phyloP scores from a whole-genome alignment of 169 alveolate species.

The Eimeria necatrix region DNA sequence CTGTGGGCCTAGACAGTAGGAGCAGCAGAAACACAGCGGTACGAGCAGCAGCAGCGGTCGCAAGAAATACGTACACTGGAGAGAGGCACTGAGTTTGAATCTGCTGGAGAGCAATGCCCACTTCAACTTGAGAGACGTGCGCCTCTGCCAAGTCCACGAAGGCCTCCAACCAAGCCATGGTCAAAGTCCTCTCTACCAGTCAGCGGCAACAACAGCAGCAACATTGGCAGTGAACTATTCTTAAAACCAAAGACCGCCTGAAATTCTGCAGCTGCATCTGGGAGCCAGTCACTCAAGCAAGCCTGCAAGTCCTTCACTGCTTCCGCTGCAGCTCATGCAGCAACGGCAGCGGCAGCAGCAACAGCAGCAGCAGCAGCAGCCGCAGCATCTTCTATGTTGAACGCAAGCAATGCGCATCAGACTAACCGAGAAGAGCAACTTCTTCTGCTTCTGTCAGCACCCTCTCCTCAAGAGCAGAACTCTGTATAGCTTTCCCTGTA shows the following conservation, averaged over 20 bases:
- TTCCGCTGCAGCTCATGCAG: background rate
- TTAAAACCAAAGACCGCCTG: background rate
- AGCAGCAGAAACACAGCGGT: background rate
- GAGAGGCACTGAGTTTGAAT: conserved; percentile 18
- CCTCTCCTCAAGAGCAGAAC: background rate
- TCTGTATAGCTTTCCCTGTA: background rate
- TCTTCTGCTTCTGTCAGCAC: background rate
- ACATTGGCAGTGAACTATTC: background rate
- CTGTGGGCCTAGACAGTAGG: background rate
- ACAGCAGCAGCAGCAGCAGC: conserved; percentile 15
- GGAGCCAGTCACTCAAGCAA: background rate
- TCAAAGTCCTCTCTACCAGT: background rate
- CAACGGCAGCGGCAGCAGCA: conserved; percentile 9
- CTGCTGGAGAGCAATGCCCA: conserved; percentile 45
- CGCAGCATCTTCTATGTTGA: background rate
- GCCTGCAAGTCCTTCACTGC: background rate
- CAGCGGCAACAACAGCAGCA: conserved; percentile 3
- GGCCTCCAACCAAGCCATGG: conserved; percentile 30
- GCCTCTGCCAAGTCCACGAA: conserved; percentile 20
- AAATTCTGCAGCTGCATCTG: background rate
- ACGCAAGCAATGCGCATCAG: background rate
- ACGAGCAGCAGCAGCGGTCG: background rate
- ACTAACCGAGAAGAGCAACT: background rate
- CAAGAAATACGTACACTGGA: conserved; percentile 8
- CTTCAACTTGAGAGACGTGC: conserved; percentile 1